phyloP scores from a whole-genome alignment of 2,329 filamentous ascomycete genomes.

The Phaeosphaeria sp. region DNA sequence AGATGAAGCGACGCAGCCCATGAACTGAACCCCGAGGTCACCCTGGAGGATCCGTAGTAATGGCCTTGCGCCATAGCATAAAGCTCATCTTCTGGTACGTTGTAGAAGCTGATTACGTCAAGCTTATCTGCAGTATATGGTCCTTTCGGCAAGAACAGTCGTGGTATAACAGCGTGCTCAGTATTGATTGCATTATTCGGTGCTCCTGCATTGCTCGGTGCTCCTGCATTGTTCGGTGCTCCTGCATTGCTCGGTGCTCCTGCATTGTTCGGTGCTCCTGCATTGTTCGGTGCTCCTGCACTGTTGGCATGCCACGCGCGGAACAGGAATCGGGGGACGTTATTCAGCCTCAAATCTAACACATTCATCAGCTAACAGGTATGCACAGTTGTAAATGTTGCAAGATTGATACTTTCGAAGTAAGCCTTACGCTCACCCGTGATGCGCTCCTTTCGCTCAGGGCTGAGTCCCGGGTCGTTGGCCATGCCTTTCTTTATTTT shows the following conservation, averaged over 20 bases:
- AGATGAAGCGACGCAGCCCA: conserved; percentile 11
- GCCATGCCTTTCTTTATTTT: no score
- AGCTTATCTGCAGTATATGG: background rate
- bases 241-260: conserved; percentile 8
- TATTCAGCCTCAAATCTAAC: background rate
- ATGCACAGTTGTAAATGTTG: no score
- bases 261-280: no score
- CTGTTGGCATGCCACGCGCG: conserved; percentile 5
- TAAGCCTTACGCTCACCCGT: background rate
- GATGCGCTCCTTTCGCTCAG: no score
- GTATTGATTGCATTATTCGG: conserved; percentile 4
- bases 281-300: conserved; percentile 4
- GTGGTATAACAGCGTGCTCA: conserved; percentile 3
- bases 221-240: background rate
- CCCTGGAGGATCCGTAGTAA: background rate
- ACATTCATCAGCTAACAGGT: no score
- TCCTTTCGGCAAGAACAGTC: conserved; percentile 5
- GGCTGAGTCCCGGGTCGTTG: no score
- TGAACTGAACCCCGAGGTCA: conserved; percentile 1
- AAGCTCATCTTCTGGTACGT: background rate
- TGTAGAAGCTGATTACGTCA: conserved; percentile 2
- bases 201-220: conserved; percentile 4
- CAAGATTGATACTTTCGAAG: no score
- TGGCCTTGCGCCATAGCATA: background rate
- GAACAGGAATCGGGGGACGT: conserved; percentile 13